Evolutionary conservation across 2,329 filamentous ascomycete genomes (phyloP).

Genomic region (Colletotrichum tanaceti): DNA sequence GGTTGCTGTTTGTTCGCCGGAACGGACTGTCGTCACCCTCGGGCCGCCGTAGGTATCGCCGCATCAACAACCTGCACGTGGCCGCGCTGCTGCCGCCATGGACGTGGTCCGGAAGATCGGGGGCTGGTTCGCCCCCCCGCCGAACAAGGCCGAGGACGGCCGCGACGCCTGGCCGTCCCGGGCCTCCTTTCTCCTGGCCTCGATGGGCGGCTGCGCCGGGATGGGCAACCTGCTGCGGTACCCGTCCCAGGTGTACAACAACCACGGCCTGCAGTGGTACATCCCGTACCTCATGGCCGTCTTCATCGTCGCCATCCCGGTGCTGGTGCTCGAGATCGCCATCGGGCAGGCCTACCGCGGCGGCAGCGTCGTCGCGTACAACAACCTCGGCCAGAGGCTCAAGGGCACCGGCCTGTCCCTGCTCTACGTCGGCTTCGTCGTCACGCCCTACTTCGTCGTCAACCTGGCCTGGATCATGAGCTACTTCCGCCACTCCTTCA

Average conservation of each 20-base stretch:
- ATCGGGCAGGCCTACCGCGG: slow-evolving; percentile 75
- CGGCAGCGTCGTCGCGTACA: slow-evolving; percentile 65
- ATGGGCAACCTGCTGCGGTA: slow-evolving; percentile 69
- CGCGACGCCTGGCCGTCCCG: slow-evolving; percentile 67
- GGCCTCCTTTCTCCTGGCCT: slow-evolving; percentile 66
- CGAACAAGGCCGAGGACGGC: slow-evolving; percentile 53
- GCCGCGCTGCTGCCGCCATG: no score
- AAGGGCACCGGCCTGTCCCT: slow-evolving; percentile 65
- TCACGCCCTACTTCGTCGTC: slow-evolving; percentile 68
- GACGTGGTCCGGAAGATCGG: slow-evolving; percentile 47
- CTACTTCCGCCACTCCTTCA: slow-evolving; percentile 68
- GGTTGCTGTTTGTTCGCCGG: background rate
- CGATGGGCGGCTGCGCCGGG: slow-evolving; percentile 69
- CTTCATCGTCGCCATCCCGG: slow-evolving; percentile 66
- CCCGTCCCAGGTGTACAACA: slow-evolving; percentile 69
- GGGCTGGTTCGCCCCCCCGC: slow-evolving; percentile 51
- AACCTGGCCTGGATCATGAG: slow-evolving; percentile 70
- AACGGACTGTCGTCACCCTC: background rate
- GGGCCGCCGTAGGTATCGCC: slow-evolving; percentile 4
- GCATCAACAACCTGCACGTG: slow-evolving; percentile 1
- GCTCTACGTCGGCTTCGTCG: slow-evolving; percentile 64
- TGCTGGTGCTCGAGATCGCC: slow-evolving; percentile 69
- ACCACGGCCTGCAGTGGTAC: slow-evolving; percentile 70
- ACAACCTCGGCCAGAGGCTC: slow-evolving; percentile 63
- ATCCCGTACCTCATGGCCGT: slow-evolving; percentile 67